Evolutionary conservation across 305 asterid species (phyloP), one percentile per base, ranked within the genome.

Genomic region (Solanum hybrid): DNA sequence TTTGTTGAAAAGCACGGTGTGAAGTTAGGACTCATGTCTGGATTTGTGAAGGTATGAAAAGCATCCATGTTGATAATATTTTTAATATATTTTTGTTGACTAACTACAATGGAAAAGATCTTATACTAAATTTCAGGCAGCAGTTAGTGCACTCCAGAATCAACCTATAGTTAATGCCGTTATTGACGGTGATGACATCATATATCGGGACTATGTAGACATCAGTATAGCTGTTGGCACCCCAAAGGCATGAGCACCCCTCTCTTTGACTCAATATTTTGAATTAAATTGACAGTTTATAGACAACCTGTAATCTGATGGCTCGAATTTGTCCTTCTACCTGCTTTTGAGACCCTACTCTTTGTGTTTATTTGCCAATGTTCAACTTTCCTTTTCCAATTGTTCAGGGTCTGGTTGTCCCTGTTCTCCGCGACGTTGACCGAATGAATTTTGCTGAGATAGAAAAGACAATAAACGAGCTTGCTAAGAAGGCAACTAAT

Each of bases 391-490:
- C 36, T 73, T 31, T 60, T 86, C 14, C 76, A 86, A 66, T 88
- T 76, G 87, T 60, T 88, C 93, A 98, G 99, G 99, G 99, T 78
- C 98, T 98, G 73, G 99, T 96, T 85, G 99, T 98, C 77, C 99
- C 99, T 17, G 99, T 98, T 90, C 96, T 98, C 88, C 99, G 99
- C 75, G 92, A 94, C 90, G 97, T 96, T 34, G 98, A 93, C 36
- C 84, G 85, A 15, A 96, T 98, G 99, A 95, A 98, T 90, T 98
- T 98, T 90, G 99, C 99, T 27, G 99, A 96, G 91, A 98, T 98
- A 76, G 99, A 98, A 89, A 98, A 98, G 94, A 95, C 90, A 90
- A 98, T 98, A 27, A 98, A 98, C 91, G 91, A 91, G 56, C 97
- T 98, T 86, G 99, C 98, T 32, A 96, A 96, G 93, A 98, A 96